These are phyloP conservation scores for Begonia fuchsioides DNA, from an alignment of 306 rosid genomes.

Conservation along the genomic window DNA sequence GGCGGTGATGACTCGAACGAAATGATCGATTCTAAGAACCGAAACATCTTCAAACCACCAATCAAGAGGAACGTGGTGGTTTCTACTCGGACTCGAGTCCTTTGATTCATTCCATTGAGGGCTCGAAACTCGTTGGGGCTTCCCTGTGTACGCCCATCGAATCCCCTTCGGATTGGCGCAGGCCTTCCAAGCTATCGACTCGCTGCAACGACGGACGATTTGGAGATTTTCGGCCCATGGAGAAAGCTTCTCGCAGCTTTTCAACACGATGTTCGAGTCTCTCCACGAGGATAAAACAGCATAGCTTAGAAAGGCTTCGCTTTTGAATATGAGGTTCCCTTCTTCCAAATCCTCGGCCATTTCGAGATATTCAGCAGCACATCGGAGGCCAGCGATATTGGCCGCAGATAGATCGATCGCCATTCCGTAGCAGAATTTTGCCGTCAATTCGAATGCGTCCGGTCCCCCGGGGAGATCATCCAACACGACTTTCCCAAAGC, in stretches of 20 bases:
- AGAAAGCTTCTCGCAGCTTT: slow-evolving; percentile 49
- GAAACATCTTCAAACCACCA: no score
- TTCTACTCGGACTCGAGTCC: slow-evolving; percentile 61
- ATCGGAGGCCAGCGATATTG: slow-evolving; percentile 41
- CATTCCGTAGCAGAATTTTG: no score
- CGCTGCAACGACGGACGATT: slow-evolving; percentile 39
- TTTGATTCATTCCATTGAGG: slow-evolving; percentile 59
- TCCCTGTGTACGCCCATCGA: slow-evolving; percentile 27
- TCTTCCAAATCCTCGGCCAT: no score
- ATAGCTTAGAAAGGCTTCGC: slow-evolving; percentile 48
- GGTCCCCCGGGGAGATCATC: slow-evolving; percentile 64
- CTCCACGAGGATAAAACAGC: slow-evolving; percentile 59
- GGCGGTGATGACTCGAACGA: no score
- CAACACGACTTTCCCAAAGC: slow-evolving; percentile 46
- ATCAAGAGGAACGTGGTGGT: slow-evolving; percentile 54
- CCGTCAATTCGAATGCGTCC: slow-evolving; percentile 35
- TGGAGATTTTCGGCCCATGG: slow-evolving; percentile 44
- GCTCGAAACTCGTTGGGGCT: slow-evolving; percentile 38
- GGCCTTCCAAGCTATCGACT: slow-evolving; percentile 63
- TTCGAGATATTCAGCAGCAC: slow-evolving; percentile 62
- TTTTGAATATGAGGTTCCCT: slow-evolving; percentile 55
- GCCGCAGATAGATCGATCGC: slow-evolving; percentile 44
- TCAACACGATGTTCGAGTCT: slow-evolving; percentile 43
- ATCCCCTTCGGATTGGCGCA: no score
- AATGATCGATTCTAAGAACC: no score